phyloP scores from a whole-genome alignment of 768 basidiomycete genomes.

The Naganishia vaughanmartiniae region DNA sequence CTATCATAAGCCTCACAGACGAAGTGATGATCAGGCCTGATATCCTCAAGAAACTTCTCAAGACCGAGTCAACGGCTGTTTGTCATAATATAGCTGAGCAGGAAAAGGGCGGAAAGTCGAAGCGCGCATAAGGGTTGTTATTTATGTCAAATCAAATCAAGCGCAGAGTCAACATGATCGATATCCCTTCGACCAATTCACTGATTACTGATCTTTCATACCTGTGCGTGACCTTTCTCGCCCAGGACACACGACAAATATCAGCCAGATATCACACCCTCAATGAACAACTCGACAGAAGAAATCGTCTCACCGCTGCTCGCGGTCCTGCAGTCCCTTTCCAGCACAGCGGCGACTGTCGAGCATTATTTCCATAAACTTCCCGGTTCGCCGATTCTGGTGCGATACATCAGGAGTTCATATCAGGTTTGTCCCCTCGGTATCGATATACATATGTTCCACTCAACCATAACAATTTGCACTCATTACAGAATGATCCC shows the following conservation, averaged over 20 bases:
- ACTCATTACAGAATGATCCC: slow-evolving; percentile 73
- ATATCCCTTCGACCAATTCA: neutral
- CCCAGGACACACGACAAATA: neutral
- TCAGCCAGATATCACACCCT: neutral
- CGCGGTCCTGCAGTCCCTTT: slow-evolving; percentile 65
- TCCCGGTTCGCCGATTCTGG: slow-evolving; percentile 53
- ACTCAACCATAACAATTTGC: neutral
- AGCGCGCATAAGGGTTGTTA: slow-evolving; percentile 1
- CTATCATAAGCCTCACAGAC: too few relatives aligned
- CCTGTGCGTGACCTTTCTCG: neutral
- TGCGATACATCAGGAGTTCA: slow-evolving; percentile 88
- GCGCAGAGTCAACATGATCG: slow-evolving; percentile 7
- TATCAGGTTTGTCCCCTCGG: slow-evolving; percentile 55
- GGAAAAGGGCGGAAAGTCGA: neutral
- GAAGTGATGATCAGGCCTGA: too few relatives aligned
- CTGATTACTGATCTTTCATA: neutral
- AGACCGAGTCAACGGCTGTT: too few relatives aligned
- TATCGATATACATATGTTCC: neutral
- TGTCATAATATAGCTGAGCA: too few relatives aligned
- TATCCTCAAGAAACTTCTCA: too few relatives aligned
- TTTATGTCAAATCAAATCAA: slow-evolving; percentile 19
- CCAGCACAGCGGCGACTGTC: slow-evolving; percentile 61
- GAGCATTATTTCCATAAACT: slow-evolving; percentile 62
- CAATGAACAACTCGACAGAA: slow-evolving; percentile 20
- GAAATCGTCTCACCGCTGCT: slow-evolving; percentile 28